Evolutionary conservation across 805 yeast genomes (phyloP).

Genomic region (Alloascoidea hylecoeti): DNA sequence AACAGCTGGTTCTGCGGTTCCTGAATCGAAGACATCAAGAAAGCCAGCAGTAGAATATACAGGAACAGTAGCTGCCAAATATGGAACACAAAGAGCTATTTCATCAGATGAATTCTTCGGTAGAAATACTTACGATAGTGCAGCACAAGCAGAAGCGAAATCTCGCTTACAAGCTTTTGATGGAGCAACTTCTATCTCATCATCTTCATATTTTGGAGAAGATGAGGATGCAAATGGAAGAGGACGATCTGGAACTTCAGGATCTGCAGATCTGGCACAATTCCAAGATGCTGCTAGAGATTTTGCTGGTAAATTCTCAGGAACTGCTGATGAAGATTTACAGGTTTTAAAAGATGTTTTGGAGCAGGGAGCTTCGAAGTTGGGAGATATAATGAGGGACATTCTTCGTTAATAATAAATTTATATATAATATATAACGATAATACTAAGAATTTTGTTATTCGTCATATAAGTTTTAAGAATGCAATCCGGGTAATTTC

Average conservation of each 20-base stretch:
- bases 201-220: slow-evolving; percentile 86
- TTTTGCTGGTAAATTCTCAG: slow-evolving; percentile 52
- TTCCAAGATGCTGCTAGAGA: slow-evolving; percentile 48
- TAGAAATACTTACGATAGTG: slow-evolving; percentile 69
- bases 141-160: slow-evolving; percentile 66
- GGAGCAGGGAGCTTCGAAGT: slow-evolving; percentile 86
- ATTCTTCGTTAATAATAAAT: slow-evolving; percentile 56
- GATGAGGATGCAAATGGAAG: slow-evolving; percentile 29
- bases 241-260: slow-evolving; percentile 17
- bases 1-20: slow-evolving; percentile 44
- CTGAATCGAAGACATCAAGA: background rate
- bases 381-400: slow-evolving; percentile 78
- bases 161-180: slow-evolving; percentile 68
- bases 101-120: slow-evolving; percentile 94
- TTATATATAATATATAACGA: too few relatives aligned
- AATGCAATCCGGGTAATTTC: too few relatives aligned
- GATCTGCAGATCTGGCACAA: slow-evolving; percentile 21
- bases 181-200: slow-evolving; percentile 85
- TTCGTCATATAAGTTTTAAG: too few relatives aligned
- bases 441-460: too few relatives aligned
- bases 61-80: slow-evolving; percentile 64
- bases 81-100: slow-evolving; percentile 83
- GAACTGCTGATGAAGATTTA: slow-evolving; percentile 79
- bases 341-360: slow-evolving; percentile 81
- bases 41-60: slow-evolving; percentile 34